Conservation (phyloP, 805 yeast genomes). For the Ogataea trehalophila region DNA sequence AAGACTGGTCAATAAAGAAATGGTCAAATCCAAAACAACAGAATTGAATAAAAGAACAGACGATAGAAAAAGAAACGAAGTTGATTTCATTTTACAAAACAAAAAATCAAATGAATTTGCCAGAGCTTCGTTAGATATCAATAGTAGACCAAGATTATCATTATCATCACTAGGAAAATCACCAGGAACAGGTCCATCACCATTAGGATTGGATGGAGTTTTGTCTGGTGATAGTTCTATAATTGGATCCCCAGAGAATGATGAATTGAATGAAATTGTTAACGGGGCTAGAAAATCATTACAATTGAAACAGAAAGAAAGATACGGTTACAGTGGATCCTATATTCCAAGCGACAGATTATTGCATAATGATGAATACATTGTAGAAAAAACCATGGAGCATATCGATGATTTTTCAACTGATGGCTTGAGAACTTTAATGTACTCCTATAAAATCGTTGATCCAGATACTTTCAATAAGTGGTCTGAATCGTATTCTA, state of each 20-base stretch:
- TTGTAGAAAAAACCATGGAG: constrained; percentile 78
- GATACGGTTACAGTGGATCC: constrained; percentile 34
- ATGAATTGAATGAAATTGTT: constrained; percentile 51
- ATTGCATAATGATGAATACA: constrained; percentile 65
- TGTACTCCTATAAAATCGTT: constrained; percentile 78
- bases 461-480: constrained; percentile 48
- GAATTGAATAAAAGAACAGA: constrained; percentile 55
- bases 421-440: constrained; percentile 86
- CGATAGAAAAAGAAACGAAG: constrained; percentile 71
- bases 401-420: constrained; percentile 93
- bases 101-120: constrained; percentile 12
- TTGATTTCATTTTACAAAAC: constrained; percentile 61
- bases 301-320: constrained; percentile 53
- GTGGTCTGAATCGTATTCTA: constrained; percentile 66
- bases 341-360: constrained; percentile 52
- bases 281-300: constrained; percentile 51
- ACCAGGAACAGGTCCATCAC: constrained; percentile 24
- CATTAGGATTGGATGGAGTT: constrained; percentile 14
- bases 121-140: constrained; percentile 7
- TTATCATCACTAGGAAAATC: constrained; percentile 26
- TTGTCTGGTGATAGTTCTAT: constrained; percentile 26
- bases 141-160: constrained; percentile 9
- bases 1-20: constrained; percentile 49
- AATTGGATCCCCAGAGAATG: constrained; percentile 29
- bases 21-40: constrained; percentile 60